Conservation (phyloP, 352 stramenopile species). For the Halophytophthora batemanensis region DNA sequence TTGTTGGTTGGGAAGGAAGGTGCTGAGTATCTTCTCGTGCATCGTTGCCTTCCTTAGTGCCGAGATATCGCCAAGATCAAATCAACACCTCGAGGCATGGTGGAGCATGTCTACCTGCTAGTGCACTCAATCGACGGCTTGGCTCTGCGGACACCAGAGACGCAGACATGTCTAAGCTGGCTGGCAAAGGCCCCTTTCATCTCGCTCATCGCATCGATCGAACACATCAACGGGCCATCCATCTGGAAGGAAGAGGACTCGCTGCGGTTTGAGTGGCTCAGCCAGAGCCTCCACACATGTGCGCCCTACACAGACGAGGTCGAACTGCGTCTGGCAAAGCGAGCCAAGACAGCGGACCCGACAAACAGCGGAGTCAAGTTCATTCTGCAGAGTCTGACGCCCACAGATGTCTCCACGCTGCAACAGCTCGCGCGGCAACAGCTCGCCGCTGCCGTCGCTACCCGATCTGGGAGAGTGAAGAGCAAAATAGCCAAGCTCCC, state of each 20-base stretch:
- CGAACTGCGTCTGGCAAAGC: conserved; percentile 28
- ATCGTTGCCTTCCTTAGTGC: conserved; percentile 15
- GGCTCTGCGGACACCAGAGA: conserved; percentile 37
- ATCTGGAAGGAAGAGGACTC: conserved; percentile 57
- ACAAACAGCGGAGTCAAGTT: conserved; percentile 51
- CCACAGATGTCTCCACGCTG: conserved; percentile 49
- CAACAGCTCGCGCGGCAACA: conserved; percentile 42
- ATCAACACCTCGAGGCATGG: conserved; percentile 5
- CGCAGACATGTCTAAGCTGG: conserved; percentile 51
- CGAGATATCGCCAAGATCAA: conserved; percentile 26
- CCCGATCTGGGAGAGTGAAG: conserved; percentile 9
- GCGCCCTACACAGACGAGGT: conserved; percentile 49
- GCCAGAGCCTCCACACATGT: conserved; percentile 38
- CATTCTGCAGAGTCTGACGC: conserved; percentile 63
- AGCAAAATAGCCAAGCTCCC: conserved; percentile 15
- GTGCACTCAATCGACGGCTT: conserved; percentile 57
- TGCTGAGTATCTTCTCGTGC: no score
- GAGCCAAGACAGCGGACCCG: conserved; percentile 22
- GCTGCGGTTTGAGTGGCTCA: conserved; percentile 51
- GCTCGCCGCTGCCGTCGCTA: conserved; percentile 13
- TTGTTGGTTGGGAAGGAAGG: no score
- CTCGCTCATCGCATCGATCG: conserved; percentile 44
- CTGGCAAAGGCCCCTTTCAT: conserved; percentile 40
- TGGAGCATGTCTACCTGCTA: conserved; percentile 34
- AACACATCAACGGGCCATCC: conserved; percentile 51